Percentiles rank a stretch among this genome's conserved stretches.
These are phyloP conservation scores for Ceratobasidium sp. DNA, from an alignment of 1,284 basidiomycete genomes.

Conservation along the genomic window DNA sequence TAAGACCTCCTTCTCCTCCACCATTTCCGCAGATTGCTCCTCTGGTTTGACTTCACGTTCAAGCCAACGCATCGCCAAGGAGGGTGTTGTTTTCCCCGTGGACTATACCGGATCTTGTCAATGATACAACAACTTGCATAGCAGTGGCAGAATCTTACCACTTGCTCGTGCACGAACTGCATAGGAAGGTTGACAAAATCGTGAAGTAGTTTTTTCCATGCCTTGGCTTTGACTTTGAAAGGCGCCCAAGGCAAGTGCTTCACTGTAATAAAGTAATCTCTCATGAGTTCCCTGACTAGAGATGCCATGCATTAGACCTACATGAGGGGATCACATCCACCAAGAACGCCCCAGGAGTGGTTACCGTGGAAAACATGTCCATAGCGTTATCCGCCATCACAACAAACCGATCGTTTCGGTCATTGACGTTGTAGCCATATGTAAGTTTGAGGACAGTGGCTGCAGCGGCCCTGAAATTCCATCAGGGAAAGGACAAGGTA, in stretches of 20 bases:
- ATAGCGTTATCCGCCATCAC: conserved; percentile 4
- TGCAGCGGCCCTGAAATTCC: background rate
- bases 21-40: background rate
- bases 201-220: conserved; percentile 8
- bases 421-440: conserved; percentile 26
- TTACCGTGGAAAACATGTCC: conserved; percentile 21
- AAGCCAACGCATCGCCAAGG: conserved; percentile 5
- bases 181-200: conserved; percentile 18
- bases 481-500: too few species aligned
- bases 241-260: conserved; percentile 28
- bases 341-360: background rate
- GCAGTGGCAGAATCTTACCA: background rate
- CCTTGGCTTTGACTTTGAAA: conserved; percentile 8
- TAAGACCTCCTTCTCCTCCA: background rate
- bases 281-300: background rate
- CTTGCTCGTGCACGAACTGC: background rate
- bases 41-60: conserved; percentile 6
- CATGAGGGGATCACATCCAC: conserved; percentile 10
- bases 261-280: background rate
- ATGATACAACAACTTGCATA: background rate
- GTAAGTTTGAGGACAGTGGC: conserved; percentile 23
- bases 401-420: conserved; percentile 3
- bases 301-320: background rate
- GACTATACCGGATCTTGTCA: background rate
- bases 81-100: background rate